phyloP scores from a whole-genome alignment of 2,329 filamentous ascomycete genomes.

The Fusarium protoensiforme region DNA sequence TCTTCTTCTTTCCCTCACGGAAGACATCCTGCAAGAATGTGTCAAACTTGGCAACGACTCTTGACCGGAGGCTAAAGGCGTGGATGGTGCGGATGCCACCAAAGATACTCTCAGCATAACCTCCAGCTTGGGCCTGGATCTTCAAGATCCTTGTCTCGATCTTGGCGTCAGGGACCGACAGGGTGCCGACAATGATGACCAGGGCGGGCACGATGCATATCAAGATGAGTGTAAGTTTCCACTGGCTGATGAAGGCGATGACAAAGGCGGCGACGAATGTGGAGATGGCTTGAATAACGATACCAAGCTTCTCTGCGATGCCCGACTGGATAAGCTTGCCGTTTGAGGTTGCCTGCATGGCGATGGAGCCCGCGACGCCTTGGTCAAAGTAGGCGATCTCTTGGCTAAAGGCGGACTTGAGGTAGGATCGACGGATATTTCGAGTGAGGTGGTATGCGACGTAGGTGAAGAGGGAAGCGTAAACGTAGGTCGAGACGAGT shows the following conservation, averaged over 20 bases:
- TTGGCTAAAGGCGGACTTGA: conserved; percentile 59
- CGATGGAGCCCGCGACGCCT: conserved; percentile 27
- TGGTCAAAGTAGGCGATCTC: conserved; percentile 53
- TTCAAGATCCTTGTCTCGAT: conserved; percentile 42
- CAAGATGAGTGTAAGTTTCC: conserved; percentile 54
- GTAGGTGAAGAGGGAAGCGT: conserved; percentile 55
- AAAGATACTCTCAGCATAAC: conserved; percentile 48
- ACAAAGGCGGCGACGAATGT: conserved; percentile 51
- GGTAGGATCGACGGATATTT: conserved; percentile 57
- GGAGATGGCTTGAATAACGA: conserved; percentile 49
- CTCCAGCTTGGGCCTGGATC: conserved; percentile 43
- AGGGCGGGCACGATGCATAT: conserved; percentile 39
- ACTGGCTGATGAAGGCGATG: conserved; percentile 50
- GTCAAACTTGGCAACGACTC: conserved; percentile 50
- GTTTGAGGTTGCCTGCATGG: conserved; percentile 49
- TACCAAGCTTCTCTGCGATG: background rate
- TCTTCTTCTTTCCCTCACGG: conserved; percentile 1
- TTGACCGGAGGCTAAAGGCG: conserved; percentile 51
- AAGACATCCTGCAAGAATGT: conserved; percentile 47
- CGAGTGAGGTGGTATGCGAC: conserved; percentile 60
- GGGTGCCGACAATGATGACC: conserved; percentile 39
- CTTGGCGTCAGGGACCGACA: conserved; percentile 38
- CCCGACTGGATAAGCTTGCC: conserved; percentile 42
- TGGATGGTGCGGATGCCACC: conserved; percentile 51
- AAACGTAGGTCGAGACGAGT: conserved; percentile 59